Conservation (phyloP, 371 early-diverging fungal species). For the Mortierella sp. region DNA sequence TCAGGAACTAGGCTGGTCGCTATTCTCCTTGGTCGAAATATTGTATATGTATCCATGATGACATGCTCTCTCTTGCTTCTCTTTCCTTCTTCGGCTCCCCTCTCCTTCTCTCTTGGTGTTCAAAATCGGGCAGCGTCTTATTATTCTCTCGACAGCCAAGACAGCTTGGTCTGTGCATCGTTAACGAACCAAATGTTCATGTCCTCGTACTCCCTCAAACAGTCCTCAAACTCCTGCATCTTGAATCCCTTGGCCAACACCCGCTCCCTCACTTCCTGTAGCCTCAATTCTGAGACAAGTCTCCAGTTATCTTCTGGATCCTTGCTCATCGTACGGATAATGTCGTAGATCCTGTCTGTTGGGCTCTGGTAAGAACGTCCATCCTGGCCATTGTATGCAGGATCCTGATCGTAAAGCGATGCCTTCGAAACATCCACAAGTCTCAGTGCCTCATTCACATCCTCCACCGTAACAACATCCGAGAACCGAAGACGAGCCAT, state of each 20-base stretch:
- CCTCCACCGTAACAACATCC: slow-evolving; percentile 79
- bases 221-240: slow-evolving; percentile 77
- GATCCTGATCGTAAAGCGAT: slow-evolving; percentile 60
- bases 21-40: no score
- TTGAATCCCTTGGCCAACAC: slow-evolving; percentile 83
- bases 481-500: slow-evolving; percentile 91
- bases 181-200: slow-evolving; percentile 83
- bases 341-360: slow-evolving; percentile 71
- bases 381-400: slow-evolving; percentile 51
- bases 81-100: background rate
- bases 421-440: slow-evolving; percentile 91
- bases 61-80: no score
- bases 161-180: slow-evolving; percentile 70
- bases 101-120: background rate
- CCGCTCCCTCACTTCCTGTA: slow-evolving; percentile 71
- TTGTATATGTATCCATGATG: no score
- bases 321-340: slow-evolving; percentile 72
- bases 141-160: slow-evolving; percentile 52
- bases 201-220: slow-evolving; percentile 76
- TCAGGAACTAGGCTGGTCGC: no score
- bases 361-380: slow-evolving; percentile 59
- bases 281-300: slow-evolving; percentile 46
- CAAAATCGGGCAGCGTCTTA: no score
- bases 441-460: slow-evolving; percentile 96
- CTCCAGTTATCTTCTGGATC: slow-evolving; percentile 51